Evolutionary conservation across 2,329 filamentous ascomycete species (phyloP), one percentile per base, ranked within the genome.

Genomic region (Aureobasidium vineae): DNA sequence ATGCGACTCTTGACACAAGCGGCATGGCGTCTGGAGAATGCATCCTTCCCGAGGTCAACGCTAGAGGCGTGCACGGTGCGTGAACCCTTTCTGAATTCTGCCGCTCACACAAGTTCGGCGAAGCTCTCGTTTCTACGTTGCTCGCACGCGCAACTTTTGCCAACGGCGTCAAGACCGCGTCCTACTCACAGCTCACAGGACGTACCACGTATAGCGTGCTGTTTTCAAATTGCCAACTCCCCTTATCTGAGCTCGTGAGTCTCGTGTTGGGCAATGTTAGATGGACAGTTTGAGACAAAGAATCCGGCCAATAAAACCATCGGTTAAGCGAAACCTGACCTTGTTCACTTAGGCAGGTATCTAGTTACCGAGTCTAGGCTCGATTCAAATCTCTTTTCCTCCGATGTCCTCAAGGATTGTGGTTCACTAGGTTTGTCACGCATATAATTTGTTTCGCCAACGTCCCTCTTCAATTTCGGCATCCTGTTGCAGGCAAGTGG

Each of bases 11-110:
- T 43, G 61, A 43, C 61, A 53, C n/a, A 64, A 54, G 61, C 38
- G 61, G 61, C 61, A 64, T 64, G 49, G 61, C 61, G 61, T 64
- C 61, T 53, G 47, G 47, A 54, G 61, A 63, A 33, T 40, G 59
- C 43, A 52, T 63, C 43, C 59, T 63, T 64, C 61, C 61, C 47
- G 38, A 45, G 61, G 28, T 43, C 60, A 28, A 52, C 49, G 47
- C 26, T 38, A 54, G 33, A 45, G 11, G 10, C 6, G 36, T 36
- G 57, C 57, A 61, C 57, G 43, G 57, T 49, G 43, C 28, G 40
- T 23, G 61, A 64, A 53, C 61, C 61, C 61, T 64, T 54, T 45
- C 4, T 45, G 28, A 49, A 47, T 61, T 49, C 40, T 61, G 45
- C 59, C 45, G 23, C 43, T 21, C 33, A 26, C 33, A 36, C 41